Percentiles rank a stretch among this genome's conserved stretches.
These are phyloP conservation scores for Thuja plicata DNA, from an alignment of 83 land plant species.

Conservation along the genomic window DNA sequence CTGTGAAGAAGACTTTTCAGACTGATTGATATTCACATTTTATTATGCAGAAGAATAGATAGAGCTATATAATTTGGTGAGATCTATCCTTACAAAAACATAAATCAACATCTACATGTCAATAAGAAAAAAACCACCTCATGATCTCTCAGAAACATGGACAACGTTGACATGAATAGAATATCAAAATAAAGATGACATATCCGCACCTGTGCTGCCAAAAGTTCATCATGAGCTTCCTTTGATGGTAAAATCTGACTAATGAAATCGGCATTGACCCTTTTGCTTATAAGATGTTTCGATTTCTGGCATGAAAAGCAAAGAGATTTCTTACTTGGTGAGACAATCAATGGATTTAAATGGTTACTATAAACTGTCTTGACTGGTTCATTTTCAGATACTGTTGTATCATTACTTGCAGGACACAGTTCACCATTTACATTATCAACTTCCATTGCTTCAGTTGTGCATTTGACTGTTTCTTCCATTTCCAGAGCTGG, in stretches of 20 bases:
- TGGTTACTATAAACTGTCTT: conserved; percentile 36
- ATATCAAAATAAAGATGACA: neutral
- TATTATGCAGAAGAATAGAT: neutral
- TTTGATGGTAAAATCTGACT: conserved; percentile 33
- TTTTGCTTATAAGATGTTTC: conserved; percentile 25
- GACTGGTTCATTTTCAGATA: conserved; percentile 41
- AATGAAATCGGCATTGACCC: conserved; percentile 41
- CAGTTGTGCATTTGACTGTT: neutral
- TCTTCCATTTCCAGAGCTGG: neutral
- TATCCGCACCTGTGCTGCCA: conserved; percentile 43
- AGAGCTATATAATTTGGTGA: neutral
- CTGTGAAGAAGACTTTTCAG: neutral
- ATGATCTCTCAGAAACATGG: neutral
- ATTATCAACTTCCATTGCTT: conserved; percentile 10
- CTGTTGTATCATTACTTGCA: conserved; percentile 28
- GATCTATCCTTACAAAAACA: neutral
- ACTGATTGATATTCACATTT: neutral
- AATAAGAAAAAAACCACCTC: neutral
- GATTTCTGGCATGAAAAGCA: conserved; percentile 30
- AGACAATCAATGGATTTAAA: conserved; percentile 21
- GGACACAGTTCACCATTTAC: conserved; percentile 24
- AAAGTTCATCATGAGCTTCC: conserved; percentile 49
- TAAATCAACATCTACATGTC: neutral
- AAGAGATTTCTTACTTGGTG: conserved; percentile 32
- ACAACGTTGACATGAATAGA: neutral